These are phyloP conservation scores for Malassezia globosa DNA, from an alignment of 1,284 basidiomycete species.

Conservation along the genomic window DNA sequence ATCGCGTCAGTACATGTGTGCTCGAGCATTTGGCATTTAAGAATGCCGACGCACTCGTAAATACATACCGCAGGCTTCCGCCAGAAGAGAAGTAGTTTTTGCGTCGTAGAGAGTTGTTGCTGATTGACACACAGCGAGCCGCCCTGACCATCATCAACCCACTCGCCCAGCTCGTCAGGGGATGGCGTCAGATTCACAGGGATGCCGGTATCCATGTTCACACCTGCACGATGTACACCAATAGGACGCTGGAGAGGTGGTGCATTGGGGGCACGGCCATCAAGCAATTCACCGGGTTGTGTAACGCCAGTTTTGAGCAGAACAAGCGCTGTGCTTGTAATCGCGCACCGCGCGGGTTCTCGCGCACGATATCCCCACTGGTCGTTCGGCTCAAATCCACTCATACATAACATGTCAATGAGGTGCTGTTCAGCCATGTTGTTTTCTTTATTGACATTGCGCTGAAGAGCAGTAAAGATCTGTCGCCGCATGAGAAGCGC, in stretches of 20 bases:
- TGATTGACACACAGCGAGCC: conserved; percentile 58
- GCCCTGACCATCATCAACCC: conserved; percentile 21
- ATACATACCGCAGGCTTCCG: conserved; percentile 67
- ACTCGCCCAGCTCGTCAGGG: conserved; percentile 14
- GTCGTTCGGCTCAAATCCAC: conserved; percentile 90
- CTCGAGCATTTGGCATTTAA: neutral
- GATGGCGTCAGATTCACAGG: conserved; percentile 19
- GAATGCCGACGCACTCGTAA: too few relatives aligned
- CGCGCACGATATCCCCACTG: conserved; percentile 92
- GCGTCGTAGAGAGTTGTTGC: conserved; percentile 86
- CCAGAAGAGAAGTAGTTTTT: conserved; percentile 96
- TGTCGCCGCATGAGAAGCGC: conserved; percentile 76
- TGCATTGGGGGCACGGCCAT: conserved; percentile 1
- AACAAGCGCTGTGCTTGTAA: conserved; percentile 93
- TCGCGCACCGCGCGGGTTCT: conserved; percentile 89
- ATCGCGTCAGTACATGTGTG: too few relatives aligned
- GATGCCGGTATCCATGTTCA: conserved; percentile 2
- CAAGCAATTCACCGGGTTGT: conserved; percentile 56
- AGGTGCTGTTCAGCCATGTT: conserved; percentile 97
- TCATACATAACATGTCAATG: conserved; percentile 99
- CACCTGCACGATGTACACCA: conserved; percentile 13
- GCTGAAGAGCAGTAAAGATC: conserved; percentile 93
- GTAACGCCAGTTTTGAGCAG: conserved; percentile 91
- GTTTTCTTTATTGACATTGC: conserved; percentile 98
- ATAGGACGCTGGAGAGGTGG: conserved; percentile 7